These are phyloP conservation scores for Pleurostoma richardsiae DNA, from an alignment of 2,329 filamentous ascomycete genomes.

Conservation along the genomic window DNA sequence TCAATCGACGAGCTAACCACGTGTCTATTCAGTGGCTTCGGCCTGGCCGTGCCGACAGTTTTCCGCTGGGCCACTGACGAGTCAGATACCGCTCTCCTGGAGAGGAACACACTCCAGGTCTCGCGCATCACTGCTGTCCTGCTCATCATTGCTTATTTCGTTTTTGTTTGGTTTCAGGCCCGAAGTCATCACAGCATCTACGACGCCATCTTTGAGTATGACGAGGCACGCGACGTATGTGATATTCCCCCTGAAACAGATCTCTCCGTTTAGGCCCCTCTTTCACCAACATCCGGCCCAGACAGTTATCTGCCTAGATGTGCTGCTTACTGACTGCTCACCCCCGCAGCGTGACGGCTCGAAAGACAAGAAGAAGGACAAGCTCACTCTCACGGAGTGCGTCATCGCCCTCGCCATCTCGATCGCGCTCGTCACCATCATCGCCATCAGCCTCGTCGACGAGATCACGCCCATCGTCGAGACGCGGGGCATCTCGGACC, in stretches of 20 bases:
- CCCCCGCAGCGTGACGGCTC: conserved; percentile 31
- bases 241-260: too few species aligned
- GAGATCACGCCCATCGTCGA: conserved; percentile 43
- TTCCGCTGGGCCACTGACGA: conserved; percentile 3
- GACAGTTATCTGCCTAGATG: too few species aligned
- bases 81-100: conserved; percentile 20
- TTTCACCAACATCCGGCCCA: too few species aligned
- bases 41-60: conserved; percentile 32
- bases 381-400: conserved; percentile 57
- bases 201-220: conserved; percentile 51
- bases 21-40: conserved; percentile 32
- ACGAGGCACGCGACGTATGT: conserved; percentile 25
- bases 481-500: conserved; percentile 8
- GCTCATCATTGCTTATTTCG: conserved; percentile 50
- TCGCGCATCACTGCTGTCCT: conserved; percentile 55
- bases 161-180: conserved; percentile 53
- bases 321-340: too few species aligned
- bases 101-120: conserved; percentile 42
- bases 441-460: conserved; percentile 54
- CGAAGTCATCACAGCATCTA: conserved; percentile 56
- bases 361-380: conserved; percentile 50
- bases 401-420: conserved; percentile 48
- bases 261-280: too few species aligned
- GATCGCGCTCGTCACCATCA: neutral
- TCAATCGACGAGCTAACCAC: neutral